Evolutionary conservation across 1,284 basidiomycete genomes (phyloP).

Genomic region (Stereum hirsutum): DNA sequence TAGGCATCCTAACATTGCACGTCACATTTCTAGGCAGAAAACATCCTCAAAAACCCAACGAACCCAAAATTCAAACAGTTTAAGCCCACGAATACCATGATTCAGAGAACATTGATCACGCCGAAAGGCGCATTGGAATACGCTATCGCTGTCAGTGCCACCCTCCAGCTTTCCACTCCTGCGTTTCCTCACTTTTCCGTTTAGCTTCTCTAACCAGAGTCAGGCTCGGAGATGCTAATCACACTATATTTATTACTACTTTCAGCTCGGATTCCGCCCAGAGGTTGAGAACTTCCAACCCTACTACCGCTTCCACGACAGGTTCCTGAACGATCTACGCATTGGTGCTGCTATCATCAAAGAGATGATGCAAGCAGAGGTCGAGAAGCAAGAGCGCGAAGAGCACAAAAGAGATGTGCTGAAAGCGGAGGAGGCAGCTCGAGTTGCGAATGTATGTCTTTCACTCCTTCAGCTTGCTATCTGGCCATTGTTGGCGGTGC

Average conservation of each 20-base stretch:
- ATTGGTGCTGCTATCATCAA: slow-evolving; percentile 55
- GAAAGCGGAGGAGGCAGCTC: slow-evolving; percentile 45
- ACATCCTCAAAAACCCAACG: slow-evolving; percentile 53
- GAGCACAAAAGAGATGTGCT: slow-evolving; percentile 37
- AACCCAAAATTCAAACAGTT: slow-evolving; percentile 64
- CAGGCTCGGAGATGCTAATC: too few relatives aligned
- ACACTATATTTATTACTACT: slow-evolving; percentile 6
- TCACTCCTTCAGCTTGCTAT: not conserved
- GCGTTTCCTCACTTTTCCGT: slow-evolving; percentile 6
- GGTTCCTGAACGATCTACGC: slow-evolving; percentile 41
- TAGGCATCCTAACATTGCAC: too few relatives aligned
- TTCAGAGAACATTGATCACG: slow-evolving; percentile 49
- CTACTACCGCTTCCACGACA: slow-evolving; percentile 51
- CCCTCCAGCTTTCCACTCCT: not conserved
- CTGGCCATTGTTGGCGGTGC: not conserved
- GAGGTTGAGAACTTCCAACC: slow-evolving; percentile 51
- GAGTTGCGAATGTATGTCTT: slow-evolving; percentile 39
- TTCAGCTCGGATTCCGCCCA: slow-evolving; percentile 66
- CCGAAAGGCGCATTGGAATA: slow-evolving; percentile 71
- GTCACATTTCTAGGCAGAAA: too few relatives aligned
- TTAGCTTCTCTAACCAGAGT: too few relatives aligned
- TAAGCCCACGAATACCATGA: slow-evolving; percentile 64
- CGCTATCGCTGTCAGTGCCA: slow-evolving; percentile 51
- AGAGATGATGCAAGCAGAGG: slow-evolving; percentile 48
- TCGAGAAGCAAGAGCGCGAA: slow-evolving; percentile 42